Percentiles rank a stretch among this genome's conserved stretches.
Evolutionary conservation across 2,329 filamentous ascomycete species (phyloP).

Genomic region (Amylocarpus encephaloides): DNA sequence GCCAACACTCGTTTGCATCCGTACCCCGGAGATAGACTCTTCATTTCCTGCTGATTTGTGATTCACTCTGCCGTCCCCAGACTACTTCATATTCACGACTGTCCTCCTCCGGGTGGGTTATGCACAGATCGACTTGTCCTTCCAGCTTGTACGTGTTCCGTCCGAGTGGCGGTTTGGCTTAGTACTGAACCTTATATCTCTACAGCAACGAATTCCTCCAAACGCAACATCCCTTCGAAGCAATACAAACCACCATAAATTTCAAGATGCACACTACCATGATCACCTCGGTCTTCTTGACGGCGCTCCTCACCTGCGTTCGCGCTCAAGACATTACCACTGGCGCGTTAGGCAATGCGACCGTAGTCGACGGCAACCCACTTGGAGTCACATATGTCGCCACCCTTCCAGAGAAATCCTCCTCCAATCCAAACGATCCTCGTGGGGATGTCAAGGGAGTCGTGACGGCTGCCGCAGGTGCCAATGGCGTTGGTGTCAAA

Average conservation of each 20-base stretch:
- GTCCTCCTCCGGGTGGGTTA: too few relatives aligned
- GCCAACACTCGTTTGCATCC: not conserved
- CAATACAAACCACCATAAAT: not conserved
- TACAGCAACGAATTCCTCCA: not conserved
- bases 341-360: constrained; percentile 41
- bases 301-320: constrained; percentile 12
- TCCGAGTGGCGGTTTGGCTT: not conserved
- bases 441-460: constrained; percentile 49
- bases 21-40: not conserved
- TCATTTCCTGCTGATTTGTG: not conserved
- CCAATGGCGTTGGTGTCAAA: constrained; percentile 48
- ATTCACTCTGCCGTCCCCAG: not conserved
- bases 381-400: constrained; percentile 47
- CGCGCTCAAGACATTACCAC: constrained; percentile 22
- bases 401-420: constrained; percentile 39
- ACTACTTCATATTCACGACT: not conserved
- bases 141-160: too few relatives aligned
- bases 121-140: too few relatives aligned
- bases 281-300: constrained; percentile 13
- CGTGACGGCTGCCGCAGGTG: constrained; percentile 41
- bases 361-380: constrained; percentile 50
- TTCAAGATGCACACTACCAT: constrained; percentile 17
- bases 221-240: not conserved
- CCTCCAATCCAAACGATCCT: constrained; percentile 43
- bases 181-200: not conserved